Evolutionary conservation across 768 basidiomycete genomes (phyloP), one percentile per base, ranked within the genome.

Genomic region (Holtermannia corniformis): DNA sequence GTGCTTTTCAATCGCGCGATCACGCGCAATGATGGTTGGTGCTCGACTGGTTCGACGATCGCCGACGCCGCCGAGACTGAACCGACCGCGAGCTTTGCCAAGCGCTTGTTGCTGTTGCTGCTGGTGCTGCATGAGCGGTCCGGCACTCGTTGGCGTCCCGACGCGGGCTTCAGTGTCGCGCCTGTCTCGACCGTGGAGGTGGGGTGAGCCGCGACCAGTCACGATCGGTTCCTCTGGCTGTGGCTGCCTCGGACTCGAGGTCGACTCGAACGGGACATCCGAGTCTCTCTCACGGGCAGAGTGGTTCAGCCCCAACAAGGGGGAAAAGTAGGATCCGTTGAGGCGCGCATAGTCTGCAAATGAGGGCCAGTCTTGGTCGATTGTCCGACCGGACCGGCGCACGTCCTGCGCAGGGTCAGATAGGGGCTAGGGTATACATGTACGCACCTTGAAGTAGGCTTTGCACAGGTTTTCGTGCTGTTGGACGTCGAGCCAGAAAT

Each of bases 401-500:
- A 99, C 82, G 72, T 97, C 95, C 78, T 73, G 49, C 92, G 93
- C 69, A 96, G 85, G 82, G 70, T 97, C 93, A 28, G 97, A 76
- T 72, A 96, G 96, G 55, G 96, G 74, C 93, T 95, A 44, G 47
- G 16, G 46, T 21, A 2, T 43, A 42, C n/a, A n/a, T n/a, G n/a
- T n/a, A n/a, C 67, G 57, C 55, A 72, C 72, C 65, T 96, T 95
- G 81, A 99, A 97, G 74, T 97, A 97, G 5, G 93, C 95, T 56
- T 92, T 81, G 73, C 93, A 97, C 27, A 99, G 82, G 70, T 96
- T 96, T 76, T 97, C 95, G 71, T 99, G 95, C 74, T 97, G 95
- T 63, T 95, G 91, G 4, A 97, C 95, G 71, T 99, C 95, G 24
- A 99, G 80, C 92, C 93, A 97, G 65, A 97, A 97, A 72, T 99